These are phyloP conservation scores for Penicillium atrosanguineum DNA, from an alignment of 495 filamentous ascomycete species.

Conservation along the genomic window DNA sequence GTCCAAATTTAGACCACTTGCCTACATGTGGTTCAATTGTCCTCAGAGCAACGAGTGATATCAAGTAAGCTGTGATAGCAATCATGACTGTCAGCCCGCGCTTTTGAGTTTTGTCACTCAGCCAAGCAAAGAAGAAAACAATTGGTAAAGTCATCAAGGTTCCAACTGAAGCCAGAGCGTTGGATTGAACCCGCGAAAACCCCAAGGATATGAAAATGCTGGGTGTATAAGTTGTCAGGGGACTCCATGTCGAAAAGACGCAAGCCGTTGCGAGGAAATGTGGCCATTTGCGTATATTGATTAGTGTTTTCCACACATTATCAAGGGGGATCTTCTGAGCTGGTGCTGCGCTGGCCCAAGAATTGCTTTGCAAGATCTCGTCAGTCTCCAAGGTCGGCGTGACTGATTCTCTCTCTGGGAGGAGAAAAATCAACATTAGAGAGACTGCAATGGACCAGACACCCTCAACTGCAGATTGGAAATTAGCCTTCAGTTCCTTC, in stretches of 20 bases:
- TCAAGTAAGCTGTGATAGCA: slow-evolving; percentile 23
- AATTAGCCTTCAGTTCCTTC: neutral
- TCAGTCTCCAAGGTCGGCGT: neutral
- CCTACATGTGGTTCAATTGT: slow-evolving; percentile 10
- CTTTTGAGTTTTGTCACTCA: slow-evolving; percentile 20
- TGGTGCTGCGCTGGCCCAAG: neutral
- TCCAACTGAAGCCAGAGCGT: slow-evolving; percentile 36
- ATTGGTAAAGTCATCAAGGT: slow-evolving; percentile 28
- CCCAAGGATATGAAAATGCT: slow-evolving; percentile 36
- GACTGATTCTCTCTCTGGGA: slow-evolving; percentile 23
- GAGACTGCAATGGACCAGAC: slow-evolving; percentile 32
- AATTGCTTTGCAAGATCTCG: neutral
- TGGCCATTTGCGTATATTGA: slow-evolving; percentile 27
- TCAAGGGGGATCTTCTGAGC: slow-evolving; percentile 2
- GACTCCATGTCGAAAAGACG: slow-evolving; percentile 36
- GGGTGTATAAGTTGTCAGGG: slow-evolving; percentile 38
- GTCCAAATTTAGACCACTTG: slow-evolving; percentile 24
- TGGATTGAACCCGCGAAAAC: slow-evolving; percentile 27
- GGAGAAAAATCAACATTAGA: slow-evolving; percentile 37
- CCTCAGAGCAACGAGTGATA: slow-evolving; percentile 18
- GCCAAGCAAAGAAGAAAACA: slow-evolving; percentile 31
- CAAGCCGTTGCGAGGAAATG: slow-evolving; percentile 37
- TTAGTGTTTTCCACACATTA: slow-evolving; percentile 17
- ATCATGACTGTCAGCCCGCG: slow-evolving; percentile 25
- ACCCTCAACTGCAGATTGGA: slow-evolving; percentile 37